Conservation (phyloP, 2,329 filamentous ascomycete species). For the Parasarocladium wereldwijsianum region DNA sequence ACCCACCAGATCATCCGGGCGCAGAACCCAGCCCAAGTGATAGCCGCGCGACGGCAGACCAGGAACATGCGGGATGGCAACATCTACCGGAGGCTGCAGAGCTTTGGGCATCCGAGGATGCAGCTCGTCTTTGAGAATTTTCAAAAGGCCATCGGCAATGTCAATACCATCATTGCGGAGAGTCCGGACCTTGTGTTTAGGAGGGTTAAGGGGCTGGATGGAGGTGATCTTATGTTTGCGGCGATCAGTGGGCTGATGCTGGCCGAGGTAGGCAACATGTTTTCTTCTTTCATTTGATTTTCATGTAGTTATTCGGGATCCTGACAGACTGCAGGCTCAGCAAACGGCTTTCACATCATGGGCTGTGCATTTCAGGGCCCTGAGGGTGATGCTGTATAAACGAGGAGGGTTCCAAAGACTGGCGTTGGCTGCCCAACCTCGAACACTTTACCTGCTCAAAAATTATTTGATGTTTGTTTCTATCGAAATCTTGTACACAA, state of each 20-base stretch:
- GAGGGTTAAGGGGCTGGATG: constrained; percentile 1
- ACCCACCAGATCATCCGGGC: constrained; percentile 3
- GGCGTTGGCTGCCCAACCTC: background rate
- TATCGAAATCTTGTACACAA: too few relatives aligned
- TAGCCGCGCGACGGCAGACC: too few relatives aligned
- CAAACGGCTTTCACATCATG: constrained; percentile 1
- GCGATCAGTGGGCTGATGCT: constrained; percentile 1
- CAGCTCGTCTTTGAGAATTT: constrained; percentile 2
- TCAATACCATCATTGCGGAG: constrained; percentile 1
- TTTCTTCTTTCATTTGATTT: too few relatives aligned
- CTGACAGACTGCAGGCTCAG: background rate
- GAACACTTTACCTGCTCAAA: background rate
- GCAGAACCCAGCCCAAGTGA: too few relatives aligned
- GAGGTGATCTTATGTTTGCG: constrained; percentile 1
- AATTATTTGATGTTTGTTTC: background rate
- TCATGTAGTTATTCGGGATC: background rate
- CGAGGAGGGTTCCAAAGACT: constrained; percentile 1
- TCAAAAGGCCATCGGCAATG: constrained; percentile 1
- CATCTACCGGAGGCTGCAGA: constrained; percentile 1
- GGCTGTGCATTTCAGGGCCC: constrained; percentile 1
- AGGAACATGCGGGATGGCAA: background rate
- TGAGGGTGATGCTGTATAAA: constrained; percentile 1
- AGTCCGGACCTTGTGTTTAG: constrained; percentile 1
- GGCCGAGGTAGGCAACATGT: background rate
- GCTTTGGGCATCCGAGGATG: background rate